These are phyloP conservation scores for Serendipita indica DNA, from an alignment of 768 basidiomycete genomes.

Conservation along the genomic window DNA sequence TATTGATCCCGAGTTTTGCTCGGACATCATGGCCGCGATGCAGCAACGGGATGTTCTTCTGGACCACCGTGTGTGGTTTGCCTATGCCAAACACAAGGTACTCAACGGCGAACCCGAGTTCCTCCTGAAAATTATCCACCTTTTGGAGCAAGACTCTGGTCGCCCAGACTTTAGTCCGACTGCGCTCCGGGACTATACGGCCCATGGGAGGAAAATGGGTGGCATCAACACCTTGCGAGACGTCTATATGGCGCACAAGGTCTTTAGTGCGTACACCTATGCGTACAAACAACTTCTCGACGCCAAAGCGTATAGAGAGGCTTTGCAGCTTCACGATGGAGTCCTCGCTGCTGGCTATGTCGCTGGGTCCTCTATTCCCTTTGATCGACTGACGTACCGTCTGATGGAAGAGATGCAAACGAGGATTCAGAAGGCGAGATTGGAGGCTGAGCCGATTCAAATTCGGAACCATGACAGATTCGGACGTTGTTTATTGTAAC, in stretches of 20 bases:
- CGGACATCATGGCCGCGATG: neutral
- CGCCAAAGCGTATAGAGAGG: neutral
- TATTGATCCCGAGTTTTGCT: neutral
- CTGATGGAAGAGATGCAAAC: neutral
- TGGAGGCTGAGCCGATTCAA: too few species aligned
- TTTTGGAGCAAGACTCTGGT: neutral
- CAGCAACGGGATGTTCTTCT: neutral
- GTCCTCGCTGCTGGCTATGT: neutral
- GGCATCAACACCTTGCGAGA: neutral
- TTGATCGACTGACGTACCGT: neutral
- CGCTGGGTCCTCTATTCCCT: neutral
- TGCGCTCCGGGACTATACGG: neutral
- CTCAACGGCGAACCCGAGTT: neutral
- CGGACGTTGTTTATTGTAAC: too few species aligned
- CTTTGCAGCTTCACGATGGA: neutral
- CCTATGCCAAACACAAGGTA: neutral
- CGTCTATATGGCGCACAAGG: neutral
- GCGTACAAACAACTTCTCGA: neutral
- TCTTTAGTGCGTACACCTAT: neutral
- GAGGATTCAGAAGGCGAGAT: neutral
- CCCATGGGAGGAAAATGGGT: neutral
- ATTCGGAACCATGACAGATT: too few species aligned
- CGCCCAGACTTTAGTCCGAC: neutral
- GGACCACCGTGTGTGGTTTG: neutral
- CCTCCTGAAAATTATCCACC: neutral